phyloP scores from a whole-genome alignment of 257 asterid species.

The Buddleja alternifolia region DNA sequence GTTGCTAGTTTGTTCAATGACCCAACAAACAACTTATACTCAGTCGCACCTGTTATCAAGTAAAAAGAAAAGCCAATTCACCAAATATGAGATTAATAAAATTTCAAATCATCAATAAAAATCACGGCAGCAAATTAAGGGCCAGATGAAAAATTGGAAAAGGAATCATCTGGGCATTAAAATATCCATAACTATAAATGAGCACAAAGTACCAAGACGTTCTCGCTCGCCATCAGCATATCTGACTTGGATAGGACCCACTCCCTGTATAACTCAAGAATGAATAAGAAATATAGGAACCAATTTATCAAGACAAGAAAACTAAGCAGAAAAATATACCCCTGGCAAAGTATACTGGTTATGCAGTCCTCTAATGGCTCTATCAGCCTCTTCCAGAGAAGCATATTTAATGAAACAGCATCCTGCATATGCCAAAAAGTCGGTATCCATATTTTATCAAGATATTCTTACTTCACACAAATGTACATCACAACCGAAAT shows the following conservation, averaged over 20 bases:
- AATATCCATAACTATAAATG: conserved; percentile 8
- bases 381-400: conserved; percentile 88
- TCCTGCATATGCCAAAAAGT: conserved; percentile 78
- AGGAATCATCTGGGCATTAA: conserved; percentile 24
- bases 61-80: neutral
- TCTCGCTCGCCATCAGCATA: conserved; percentile 99
- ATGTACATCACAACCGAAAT: conserved; percentile 23
- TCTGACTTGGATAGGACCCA: conserved; percentile 95
- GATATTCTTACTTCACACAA: conserved; percentile 36
- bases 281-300: conserved; percentile 30
- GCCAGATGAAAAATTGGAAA: neutral
- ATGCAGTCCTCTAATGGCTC: conserved; percentile 89
- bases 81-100: neutral
- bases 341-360: conserved; percentile 86
- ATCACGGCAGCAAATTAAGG: neutral
- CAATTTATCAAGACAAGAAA: conserved; percentile 18
- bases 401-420: conserved; percentile 96
- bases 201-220: conserved; percentile 74
- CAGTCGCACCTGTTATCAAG: conserved; percentile 73
- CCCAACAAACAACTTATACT: conserved; percentile 91
- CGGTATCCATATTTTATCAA: conserved; percentile 42
- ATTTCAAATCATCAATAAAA: conserved; percentile 4
- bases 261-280: conserved; percentile 58
- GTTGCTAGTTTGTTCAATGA: conserved; percentile 85
- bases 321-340: conserved; percentile 54